A percentile compares a stretch with the other conserved stretches of the same genome.
Evolutionary conservation across 2,329 filamentous ascomycete genomes (phyloP).

Genomic region (Xylariomycetidae sp.): DNA sequence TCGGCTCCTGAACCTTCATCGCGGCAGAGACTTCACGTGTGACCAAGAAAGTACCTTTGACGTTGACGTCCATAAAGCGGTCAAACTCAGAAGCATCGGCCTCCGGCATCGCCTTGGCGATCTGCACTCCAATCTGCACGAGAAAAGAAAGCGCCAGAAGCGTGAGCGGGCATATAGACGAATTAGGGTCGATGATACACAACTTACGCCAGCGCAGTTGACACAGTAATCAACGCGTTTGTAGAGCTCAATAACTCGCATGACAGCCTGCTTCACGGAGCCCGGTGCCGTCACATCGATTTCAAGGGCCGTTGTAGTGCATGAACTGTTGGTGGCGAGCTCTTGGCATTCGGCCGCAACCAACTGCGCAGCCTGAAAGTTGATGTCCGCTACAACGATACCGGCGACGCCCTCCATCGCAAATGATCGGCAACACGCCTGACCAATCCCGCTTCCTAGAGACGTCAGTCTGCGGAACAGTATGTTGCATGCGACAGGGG

Average conservation of each 20-base stretch:
- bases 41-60: slow-evolving; percentile 11
- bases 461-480: not conserved
- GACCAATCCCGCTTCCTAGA: slow-evolving; percentile 16
- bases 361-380: slow-evolving; percentile 9
- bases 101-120: not conserved
- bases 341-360: slow-evolving; percentile 5
- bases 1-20: slow-evolving; percentile 12
- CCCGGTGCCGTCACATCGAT: slow-evolving; percentile 11
- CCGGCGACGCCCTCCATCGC: slow-evolving; percentile 12
- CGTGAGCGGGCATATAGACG: not conserved
- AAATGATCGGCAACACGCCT: slow-evolving; percentile 7
- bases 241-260: slow-evolving; percentile 6
- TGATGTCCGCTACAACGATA: slow-evolving; percentile 13
- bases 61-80: slow-evolving; percentile 6
- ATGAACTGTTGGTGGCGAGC: slow-evolving; percentile 9
- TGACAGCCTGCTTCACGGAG: slow-evolving; percentile 8
- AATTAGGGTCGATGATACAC: not conserved
- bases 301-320: slow-evolving; percentile 8
- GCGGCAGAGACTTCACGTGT: slow-evolving; percentile 3
- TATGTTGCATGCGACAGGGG: not conserved
- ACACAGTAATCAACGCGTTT: slow-evolving; percentile 16
- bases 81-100: slow-evolving; percentile 4
- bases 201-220: slow-evolving; percentile 13
- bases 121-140: not conserved
- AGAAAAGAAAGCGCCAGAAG: not conserved